Evolutionary conservation across 176 grass and related monocot species (phyloP).

Genomic region (Hordeum vulgare): DNA sequence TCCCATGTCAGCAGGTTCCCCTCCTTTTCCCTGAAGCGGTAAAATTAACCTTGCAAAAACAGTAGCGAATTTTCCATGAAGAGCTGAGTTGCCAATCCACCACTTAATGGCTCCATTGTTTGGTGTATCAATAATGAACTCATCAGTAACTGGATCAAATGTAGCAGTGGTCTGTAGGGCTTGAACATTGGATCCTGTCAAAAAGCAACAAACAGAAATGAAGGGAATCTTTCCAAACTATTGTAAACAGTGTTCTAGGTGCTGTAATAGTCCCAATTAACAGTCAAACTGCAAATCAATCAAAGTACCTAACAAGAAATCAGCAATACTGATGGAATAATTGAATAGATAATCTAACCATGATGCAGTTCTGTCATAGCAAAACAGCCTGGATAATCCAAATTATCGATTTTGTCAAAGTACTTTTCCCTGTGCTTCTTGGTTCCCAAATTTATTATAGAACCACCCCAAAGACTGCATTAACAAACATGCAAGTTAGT

Average conservation of each 20-base stretch:
- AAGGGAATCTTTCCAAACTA: neutral
- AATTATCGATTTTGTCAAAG: constrained; percentile 86
- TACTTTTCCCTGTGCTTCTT: constrained; percentile 93
- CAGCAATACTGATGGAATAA: neutral
- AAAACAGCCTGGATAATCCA: constrained; percentile 95
- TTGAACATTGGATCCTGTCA: constrained; percentile 90
- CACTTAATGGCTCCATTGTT: constrained; percentile 98
- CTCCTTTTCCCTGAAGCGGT: constrained; percentile 79
- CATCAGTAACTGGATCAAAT: constrained; percentile 87
- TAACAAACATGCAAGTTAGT: constrained; percentile 32
- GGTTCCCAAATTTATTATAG: constrained; percentile 82
- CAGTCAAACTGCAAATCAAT: neutral
- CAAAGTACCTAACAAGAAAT: neutral
- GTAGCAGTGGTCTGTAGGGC: constrained; percentile 96
- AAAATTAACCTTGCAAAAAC: constrained; percentile 93
- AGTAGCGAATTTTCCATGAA: constrained; percentile 86
- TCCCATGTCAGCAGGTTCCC: constrained; percentile 79
- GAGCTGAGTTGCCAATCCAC: constrained; percentile 97
- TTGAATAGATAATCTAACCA: constrained; percentile 49
- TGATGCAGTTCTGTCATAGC: constrained; percentile 99
- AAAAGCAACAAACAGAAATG: neutral
- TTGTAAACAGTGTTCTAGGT: constrained; percentile 25
- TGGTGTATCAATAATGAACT: constrained; percentile 88
- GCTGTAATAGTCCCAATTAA: neutral
- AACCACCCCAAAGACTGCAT: constrained; percentile 91